These are phyloP conservation scores for Dactylonectria estremocensis DNA, from an alignment of 2,329 filamentous ascomycete species.

Conservation along the genomic window DNA sequence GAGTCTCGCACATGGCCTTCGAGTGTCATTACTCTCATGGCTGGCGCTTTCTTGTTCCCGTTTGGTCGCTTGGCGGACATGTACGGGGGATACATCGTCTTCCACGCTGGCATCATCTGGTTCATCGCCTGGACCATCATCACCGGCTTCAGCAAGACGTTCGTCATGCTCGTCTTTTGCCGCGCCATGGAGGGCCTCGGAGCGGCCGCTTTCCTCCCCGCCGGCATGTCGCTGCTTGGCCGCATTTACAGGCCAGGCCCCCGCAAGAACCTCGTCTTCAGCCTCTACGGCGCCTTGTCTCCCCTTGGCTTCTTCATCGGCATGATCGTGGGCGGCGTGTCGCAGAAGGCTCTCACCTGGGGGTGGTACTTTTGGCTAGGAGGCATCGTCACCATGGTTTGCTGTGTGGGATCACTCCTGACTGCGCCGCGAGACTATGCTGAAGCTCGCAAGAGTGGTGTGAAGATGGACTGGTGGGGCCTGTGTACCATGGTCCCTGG, in stretches of 20 bases:
- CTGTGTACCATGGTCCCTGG: conserved; percentile 68
- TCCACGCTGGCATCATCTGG: conserved; percentile 71
- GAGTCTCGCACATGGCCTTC: conserved; percentile 75
- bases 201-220: conserved; percentile 77
- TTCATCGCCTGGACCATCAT: conserved; percentile 75
- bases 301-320: conserved; percentile 72
- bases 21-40: conserved; percentile 70
- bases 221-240: conserved; percentile 77
- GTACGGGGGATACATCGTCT: conserved; percentile 71
- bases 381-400: conserved; percentile 59
- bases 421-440: conserved; percentile 55
- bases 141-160: conserved; percentile 74
- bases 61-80: conserved; percentile 72
- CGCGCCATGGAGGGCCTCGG: conserved; percentile 79
- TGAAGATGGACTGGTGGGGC: conserved; percentile 75
- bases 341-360: conserved; percentile 73
- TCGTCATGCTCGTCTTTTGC: conserved; percentile 77
- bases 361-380: conserved; percentile 80
- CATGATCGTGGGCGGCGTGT: conserved; percentile 75
- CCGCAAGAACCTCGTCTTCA: conserved; percentile 76
- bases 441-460: conserved; percentile 48
- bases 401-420: conserved; percentile 62
- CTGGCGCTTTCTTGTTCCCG: conserved; percentile 72
- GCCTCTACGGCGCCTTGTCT: conserved; percentile 70
- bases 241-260: conserved; percentile 77